Conservation (phyloP, 2,329 filamentous ascomycete genomes). For the Piedraia hortae region DNA sequence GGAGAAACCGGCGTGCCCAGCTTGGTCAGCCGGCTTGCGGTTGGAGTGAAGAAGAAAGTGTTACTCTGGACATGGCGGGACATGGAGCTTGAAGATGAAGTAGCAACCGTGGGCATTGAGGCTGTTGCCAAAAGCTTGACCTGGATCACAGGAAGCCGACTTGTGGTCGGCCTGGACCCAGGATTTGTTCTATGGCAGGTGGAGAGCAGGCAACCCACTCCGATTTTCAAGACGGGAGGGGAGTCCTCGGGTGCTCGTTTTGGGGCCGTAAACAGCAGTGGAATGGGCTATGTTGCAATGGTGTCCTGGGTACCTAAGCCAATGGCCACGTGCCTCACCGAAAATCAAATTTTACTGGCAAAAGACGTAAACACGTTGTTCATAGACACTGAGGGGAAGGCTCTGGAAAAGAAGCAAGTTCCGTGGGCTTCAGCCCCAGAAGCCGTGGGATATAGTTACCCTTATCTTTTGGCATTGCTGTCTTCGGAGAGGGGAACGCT, state of each 20-base stretch:
- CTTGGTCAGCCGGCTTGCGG: conserved; percentile 72
- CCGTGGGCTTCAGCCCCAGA: conserved; percentile 76
- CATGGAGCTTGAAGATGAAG: conserved; percentile 53
- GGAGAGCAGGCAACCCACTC: conserved; percentile 35
- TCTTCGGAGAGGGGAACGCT: conserved; percentile 56
- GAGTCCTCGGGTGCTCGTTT: conserved; percentile 36
- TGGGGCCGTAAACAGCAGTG: conserved; percentile 53
- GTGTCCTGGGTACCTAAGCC: conserved; percentile 79
- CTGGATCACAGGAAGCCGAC: conserved; percentile 58
- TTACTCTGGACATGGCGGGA: conserved; percentile 90
- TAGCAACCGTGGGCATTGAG: conserved; percentile 48
- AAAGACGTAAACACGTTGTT: conserved; percentile 94
- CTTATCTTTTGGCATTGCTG: conserved; percentile 72
- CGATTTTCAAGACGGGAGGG: conserved; percentile 39
- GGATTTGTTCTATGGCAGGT: conserved; percentile 80
- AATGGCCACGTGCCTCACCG: conserved; percentile 52
- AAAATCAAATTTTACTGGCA: conserved; percentile 74
- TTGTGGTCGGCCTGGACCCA: conserved; percentile 74
- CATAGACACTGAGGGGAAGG: conserved; percentile 56
- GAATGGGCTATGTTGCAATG: conserved; percentile 93
- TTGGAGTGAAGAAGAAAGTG: conserved; percentile 74
- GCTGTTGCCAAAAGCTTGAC: conserved; percentile 71
- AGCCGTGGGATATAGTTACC: conserved; percentile 84
- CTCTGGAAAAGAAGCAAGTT: conserved; percentile 63
- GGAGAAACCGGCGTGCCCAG: conserved; percentile 62